Evolutionary conservation across 116 monocot genomes (phyloP).

Genomic region (Phalaenopsis hybrid): DNA sequence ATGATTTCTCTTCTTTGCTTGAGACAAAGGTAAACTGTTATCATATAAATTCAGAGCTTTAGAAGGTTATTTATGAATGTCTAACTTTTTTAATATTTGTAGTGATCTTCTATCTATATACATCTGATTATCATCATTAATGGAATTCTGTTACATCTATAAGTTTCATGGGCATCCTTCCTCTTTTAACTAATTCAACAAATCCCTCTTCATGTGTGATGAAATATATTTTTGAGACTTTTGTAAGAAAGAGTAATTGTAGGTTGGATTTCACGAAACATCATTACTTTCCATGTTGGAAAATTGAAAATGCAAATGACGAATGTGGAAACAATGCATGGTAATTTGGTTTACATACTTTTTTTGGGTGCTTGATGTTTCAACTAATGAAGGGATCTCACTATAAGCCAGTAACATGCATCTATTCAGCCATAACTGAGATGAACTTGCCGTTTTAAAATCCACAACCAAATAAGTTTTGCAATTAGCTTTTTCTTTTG

Average conservation of each 20-base stretch:
- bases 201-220: too few relatives aligned
- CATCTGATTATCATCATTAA: not conserved
- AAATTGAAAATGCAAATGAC: too few relatives aligned
- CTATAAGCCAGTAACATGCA: not conserved
- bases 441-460: not conserved
- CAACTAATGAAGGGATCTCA: not conserved
- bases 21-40: not conserved
- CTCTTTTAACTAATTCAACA: too few relatives aligned
- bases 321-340: not conserved
- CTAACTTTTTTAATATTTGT: not conserved
- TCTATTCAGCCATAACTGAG: not conserved
- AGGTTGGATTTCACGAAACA: too few relatives aligned
- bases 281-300: too few relatives aligned
- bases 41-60: not conserved
- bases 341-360: not conserved
- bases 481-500: not conserved
- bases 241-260: too few relatives aligned
- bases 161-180: too few relatives aligned
- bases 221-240: too few relatives aligned
- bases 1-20: constrained; percentile 55
- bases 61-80: not conserved
- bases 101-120: not conserved
- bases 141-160: not conserved
- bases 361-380: not conserved
- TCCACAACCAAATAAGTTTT: not conserved